phyloP scores from a whole-genome alignment of 1,139 yeast species.

The Yamadazyma songkhlaensis region DNA sequence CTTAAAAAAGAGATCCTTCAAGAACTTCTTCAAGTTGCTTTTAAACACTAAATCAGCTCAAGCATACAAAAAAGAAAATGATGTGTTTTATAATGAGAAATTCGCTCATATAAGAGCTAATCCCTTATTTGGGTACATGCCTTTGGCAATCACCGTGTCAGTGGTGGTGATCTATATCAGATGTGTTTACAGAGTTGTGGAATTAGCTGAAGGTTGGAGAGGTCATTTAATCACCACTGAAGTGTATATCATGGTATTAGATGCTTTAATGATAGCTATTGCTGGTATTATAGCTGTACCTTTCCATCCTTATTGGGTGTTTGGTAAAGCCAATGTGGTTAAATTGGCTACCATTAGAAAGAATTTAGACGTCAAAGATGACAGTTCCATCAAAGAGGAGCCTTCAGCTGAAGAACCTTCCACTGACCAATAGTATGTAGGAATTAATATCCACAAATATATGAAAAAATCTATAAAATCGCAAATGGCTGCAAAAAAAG shows the following conservation, averaged over 20 bases:
- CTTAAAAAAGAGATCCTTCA: slow-evolving; percentile 23
- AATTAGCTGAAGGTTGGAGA: slow-evolving; percentile 72
- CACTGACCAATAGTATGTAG: not conserved
- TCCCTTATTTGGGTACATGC: slow-evolving; percentile 44
- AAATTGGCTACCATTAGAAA: slow-evolving; percentile 35
- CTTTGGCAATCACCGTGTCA: slow-evolving; percentile 49
- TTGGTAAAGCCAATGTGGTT: slow-evolving; percentile 41
- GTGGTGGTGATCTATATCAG: slow-evolving; percentile 64
- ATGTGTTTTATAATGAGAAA: slow-evolving; percentile 34
- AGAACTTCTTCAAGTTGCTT: slow-evolving; percentile 29
- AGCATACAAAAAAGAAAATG: slow-evolving; percentile 26
- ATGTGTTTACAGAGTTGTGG: slow-evolving; percentile 79
- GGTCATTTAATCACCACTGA: slow-evolving; percentile 74
- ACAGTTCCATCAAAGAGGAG: not conserved
- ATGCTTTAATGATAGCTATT: slow-evolving; percentile 64
- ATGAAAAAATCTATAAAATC: not conserved
- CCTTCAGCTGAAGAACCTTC: not conserved
- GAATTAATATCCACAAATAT: not conserved
- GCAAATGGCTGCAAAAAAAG: slow-evolving; percentile 2
- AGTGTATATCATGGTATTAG: slow-evolving; percentile 70
- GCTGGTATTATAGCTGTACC: slow-evolving; percentile 47
- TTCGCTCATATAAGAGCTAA: slow-evolving; percentile 40
- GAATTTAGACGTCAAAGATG: slow-evolving; percentile 22
- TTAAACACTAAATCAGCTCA: slow-evolving; percentile 24
- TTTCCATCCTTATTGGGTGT: slow-evolving; percentile 62